Evolutionary conservation across 106 monocot genomes (phyloP), one percentile per base, ranked within the genome.

Genomic region (Triglochin maritima): DNA sequence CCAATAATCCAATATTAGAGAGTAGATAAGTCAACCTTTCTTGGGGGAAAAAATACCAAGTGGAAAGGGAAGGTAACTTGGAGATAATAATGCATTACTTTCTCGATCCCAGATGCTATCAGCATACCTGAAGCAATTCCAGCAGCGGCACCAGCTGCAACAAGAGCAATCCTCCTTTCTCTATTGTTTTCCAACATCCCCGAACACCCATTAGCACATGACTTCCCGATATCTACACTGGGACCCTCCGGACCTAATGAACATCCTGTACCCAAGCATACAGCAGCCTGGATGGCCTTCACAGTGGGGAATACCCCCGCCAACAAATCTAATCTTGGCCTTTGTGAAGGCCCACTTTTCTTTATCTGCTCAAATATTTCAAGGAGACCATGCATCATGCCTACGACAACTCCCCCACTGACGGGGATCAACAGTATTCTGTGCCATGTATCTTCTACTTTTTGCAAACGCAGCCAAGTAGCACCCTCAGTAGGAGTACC

Each of bases 101-200:
- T 17, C 4, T 29, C 29, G 29, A 17, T 66, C 4, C 14, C n/a
- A 17, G 9, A 64, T 5, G 9, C 1, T 51, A 9, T 29, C 7
- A 52, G 52, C 42, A 55, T 84, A 89, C 98, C 98, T 77, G 98
- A 99, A 84, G 98, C 92, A 81, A 99, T 99, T 67, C 98, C 98
- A 75, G 98, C 98, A 81, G 98, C 98, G 47, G 98, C 88, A 62
- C 98, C 98, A 64, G 98, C 98, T 29, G 98, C 98, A 79, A 92
- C 72, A 67, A 99, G 84, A 47, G 98, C 92, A 69, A 92, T 99
- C 66, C 86, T 88, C 67, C 98, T 92, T 69, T 99, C 98, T 78
- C 92, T 78, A 64, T 92, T 99, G 64, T 92, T 99, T 68, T 92
- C 98, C 86, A 92, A 92, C 98, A 99, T 89, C 73, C 92, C 88